A percentile compares a stretch with the other conserved stretches of the same genome.
Evolutionary conservation across 257 asterid species (phyloP).

Genomic region (Primulina tabacum): DNA sequence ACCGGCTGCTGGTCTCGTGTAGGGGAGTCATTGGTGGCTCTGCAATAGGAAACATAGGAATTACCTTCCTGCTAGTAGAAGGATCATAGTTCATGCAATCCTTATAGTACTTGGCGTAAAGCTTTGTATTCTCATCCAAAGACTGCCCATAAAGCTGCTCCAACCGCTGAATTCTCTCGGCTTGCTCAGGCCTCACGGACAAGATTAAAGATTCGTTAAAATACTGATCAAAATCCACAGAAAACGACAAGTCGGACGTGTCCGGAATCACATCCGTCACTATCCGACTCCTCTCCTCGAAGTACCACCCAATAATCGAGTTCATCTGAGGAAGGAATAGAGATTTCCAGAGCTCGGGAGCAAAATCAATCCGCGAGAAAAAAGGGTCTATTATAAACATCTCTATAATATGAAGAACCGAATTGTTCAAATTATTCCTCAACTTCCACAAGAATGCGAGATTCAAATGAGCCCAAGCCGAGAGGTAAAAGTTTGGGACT

Average conservation of each 20-base stretch:
- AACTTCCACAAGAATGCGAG: conserved; percentile 63
- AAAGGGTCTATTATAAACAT: conserved; percentile 73
- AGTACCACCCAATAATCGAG: conserved; percentile 75
- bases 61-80: conserved; percentile 46
- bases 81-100: conserved; percentile 65
- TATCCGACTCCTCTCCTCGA: conserved; percentile 61
- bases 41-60: conserved; percentile 77
- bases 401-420: conserved; percentile 56
- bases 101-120: conserved; percentile 64
- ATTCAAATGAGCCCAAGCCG: conserved; percentile 82
- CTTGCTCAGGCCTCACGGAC: conserved; percentile 82
- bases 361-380: conserved; percentile 73
- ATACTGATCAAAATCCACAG: conserved; percentile 54
- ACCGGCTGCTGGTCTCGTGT: conserved; percentile 52
- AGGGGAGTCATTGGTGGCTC: conserved; percentile 82
- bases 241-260: conserved; percentile 56
- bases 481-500: conserved; percentile 70
- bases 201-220: conserved; percentile 62
- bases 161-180: conserved; percentile 55
- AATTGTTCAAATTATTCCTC: conserved; percentile 37
- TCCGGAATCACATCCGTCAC: conserved; percentile 77
- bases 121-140: conserved; percentile 69
- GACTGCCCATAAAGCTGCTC: conserved; percentile 67
- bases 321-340: conserved; percentile 70
- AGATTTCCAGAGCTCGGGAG: conserved; percentile 77